Conservation (phyloP, 768 basidiomycete species). For the Serendipita sp. region DNA sequence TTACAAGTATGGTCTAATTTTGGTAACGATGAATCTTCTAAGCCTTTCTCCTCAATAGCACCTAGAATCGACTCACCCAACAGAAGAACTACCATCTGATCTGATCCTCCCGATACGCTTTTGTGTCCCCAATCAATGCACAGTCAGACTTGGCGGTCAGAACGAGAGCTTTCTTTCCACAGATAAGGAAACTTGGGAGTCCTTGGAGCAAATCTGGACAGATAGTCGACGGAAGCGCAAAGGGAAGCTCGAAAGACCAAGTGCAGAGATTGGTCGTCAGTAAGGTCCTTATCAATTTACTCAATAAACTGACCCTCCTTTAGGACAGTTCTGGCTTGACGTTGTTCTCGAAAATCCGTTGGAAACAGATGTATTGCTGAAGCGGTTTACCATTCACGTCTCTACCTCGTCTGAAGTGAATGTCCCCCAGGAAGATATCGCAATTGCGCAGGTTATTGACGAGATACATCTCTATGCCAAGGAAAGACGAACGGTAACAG, state of each 20-base stretch:
- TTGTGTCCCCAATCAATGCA: conserved; percentile 40
- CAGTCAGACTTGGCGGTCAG: conserved; percentile 30
- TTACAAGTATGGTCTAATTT: conserved; percentile 41
- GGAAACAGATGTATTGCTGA: conserved; percentile 53
- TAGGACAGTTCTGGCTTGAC: conserved; percentile 70
- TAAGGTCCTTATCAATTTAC: not conserved
- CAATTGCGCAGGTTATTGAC: conserved; percentile 38
- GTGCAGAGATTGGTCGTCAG: conserved; percentile 49
- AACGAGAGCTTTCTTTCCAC: conserved; percentile 17
- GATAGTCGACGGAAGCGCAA: conserved; percentile 42
- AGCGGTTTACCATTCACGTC: conserved; percentile 31
- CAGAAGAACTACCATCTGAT: conserved; percentile 26
- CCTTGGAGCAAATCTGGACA: conserved; percentile 49
- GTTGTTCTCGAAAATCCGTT: conserved; percentile 55
- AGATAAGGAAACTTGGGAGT: conserved; percentile 37
- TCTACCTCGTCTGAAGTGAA: conserved; percentile 22
- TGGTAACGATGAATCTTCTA: not conserved
- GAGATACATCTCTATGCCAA: conserved; percentile 46
- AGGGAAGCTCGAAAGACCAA: conserved; percentile 35
- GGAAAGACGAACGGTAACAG: conserved; percentile 47
- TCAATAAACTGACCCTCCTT: conserved; percentile 9
- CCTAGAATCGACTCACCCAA: conserved; percentile 41
- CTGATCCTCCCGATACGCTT: conserved; percentile 53
- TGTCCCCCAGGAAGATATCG: conserved; percentile 25
- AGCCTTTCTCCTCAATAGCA: conserved; percentile 33